phyloP scores from a whole-genome alignment of 2,329 filamentous ascomycete genomes.

The Aspergillus pseudoviridinutans region DNA sequence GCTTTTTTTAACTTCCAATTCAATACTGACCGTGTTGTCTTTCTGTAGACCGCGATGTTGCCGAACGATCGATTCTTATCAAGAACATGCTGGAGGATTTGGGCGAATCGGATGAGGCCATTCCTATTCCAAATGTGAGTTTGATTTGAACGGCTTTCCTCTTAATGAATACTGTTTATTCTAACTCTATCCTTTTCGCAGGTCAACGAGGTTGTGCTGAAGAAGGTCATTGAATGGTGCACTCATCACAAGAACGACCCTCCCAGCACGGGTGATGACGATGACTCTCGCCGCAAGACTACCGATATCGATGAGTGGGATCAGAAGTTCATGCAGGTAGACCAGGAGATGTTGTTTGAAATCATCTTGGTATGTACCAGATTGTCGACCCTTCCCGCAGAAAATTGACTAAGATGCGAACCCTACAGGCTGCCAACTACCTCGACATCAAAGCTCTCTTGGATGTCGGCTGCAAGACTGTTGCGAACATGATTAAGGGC shows the following conservation, averaged over 20 bases:
- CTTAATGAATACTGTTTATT: background rate
- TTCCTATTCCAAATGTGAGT: slow-evolving; percentile 65
- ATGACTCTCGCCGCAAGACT: slow-evolving; percentile 93
- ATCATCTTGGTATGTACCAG: slow-evolving; percentile 79
- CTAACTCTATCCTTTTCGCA: slow-evolving; percentile 27
- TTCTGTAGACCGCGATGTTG: slow-evolving; percentile 68
- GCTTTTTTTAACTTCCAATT: background rate
- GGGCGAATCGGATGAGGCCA: slow-evolving; percentile 58
- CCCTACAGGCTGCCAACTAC: slow-evolving; percentile 82
- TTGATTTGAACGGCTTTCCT: background rate
- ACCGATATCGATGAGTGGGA: slow-evolving; percentile 99
- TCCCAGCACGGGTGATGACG: slow-evolving; percentile 74
- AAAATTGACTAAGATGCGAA: slow-evolving; percentile 1
- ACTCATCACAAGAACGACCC: slow-evolving; percentile 90
- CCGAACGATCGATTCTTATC: slow-evolving; percentile 89
- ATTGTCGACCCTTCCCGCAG: background rate
- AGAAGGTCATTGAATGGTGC: slow-evolving; percentile 98
- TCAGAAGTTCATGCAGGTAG: slow-evolving; percentile 99
- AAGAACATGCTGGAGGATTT: slow-evolving; percentile 98
- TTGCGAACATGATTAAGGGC: slow-evolving; percentile 99
- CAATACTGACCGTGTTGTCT: slow-evolving; percentile 26
- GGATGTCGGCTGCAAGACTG: slow-evolving; percentile 98
- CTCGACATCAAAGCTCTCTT: slow-evolving; percentile 98
- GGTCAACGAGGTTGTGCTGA: slow-evolving; percentile 89
- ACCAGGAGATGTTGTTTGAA: slow-evolving; percentile 99